These are phyloP conservation scores for Periconia macrospinosa DNA, from an alignment of 2,329 filamentous ascomycete species.

Conservation along the genomic window DNA sequence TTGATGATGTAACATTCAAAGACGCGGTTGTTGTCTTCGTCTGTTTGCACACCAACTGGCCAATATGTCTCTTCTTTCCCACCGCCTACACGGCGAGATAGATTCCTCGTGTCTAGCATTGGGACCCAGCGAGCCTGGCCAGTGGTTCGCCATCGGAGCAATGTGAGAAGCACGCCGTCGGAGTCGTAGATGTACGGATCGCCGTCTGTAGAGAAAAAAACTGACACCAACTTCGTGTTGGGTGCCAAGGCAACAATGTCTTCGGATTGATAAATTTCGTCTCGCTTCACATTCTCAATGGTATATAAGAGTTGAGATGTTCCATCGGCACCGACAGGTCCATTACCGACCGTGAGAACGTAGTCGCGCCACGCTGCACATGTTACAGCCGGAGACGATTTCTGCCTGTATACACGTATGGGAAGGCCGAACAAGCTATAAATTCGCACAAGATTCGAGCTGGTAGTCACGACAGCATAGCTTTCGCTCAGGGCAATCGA, in stretches of 20 bases:
- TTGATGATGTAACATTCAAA: conserved; percentile 99
- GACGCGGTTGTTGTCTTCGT: conserved; percentile 81
- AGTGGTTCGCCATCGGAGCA: conserved; percentile 86
- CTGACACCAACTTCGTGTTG: conserved; percentile 71
- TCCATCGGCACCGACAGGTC: conserved; percentile 78
- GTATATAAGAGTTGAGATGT: conserved; percentile 80
- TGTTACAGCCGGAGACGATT: conserved; percentile 85
- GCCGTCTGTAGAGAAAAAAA: conserved; percentile 92
- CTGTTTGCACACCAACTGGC: conserved; percentile 88
- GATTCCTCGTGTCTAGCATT: conserved; percentile 81
- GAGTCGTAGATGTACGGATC: conserved; percentile 97
- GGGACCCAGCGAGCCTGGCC: conserved; percentile 90
- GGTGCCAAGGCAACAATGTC: conserved; percentile 85
- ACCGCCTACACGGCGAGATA: conserved; percentile 80
- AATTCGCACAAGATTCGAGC: conserved; percentile 83
- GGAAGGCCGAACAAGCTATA: conserved; percentile 93
- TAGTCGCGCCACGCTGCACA: conserved; percentile 96
- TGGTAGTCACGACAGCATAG: conserved; percentile 87
- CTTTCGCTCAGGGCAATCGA: conserved; percentile 90
- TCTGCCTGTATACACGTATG: conserved; percentile 85
- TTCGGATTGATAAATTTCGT: conserved; percentile 92
- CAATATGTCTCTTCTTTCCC: conserved; percentile 90
- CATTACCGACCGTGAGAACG: conserved; percentile 94
- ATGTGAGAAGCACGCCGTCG: conserved; percentile 81
- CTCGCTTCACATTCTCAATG: conserved; percentile 90